These are phyloP conservation scores for Podospora tetraspora DNA, from an alignment of 495 filamentous ascomycete species.

Conservation along the genomic window DNA sequence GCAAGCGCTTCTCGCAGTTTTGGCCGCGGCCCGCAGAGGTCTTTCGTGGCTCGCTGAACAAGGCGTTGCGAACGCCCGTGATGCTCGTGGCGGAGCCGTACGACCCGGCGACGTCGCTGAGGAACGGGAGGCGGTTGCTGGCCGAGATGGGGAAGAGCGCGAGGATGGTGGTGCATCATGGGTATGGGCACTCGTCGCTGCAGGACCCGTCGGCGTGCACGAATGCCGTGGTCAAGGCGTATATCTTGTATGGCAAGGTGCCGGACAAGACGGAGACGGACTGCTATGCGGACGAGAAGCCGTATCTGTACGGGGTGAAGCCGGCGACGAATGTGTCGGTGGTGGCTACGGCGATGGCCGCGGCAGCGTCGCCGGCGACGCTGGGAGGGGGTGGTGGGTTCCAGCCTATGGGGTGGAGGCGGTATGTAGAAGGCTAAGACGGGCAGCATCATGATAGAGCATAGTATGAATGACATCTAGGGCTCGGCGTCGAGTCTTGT, in stretches of 20 bases:
- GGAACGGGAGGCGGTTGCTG: constrained; percentile 38
- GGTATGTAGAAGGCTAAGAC: not conserved
- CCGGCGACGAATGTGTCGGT: constrained; percentile 1
- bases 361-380: not conserved
- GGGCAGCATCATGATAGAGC: not conserved
- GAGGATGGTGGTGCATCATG: constrained; percentile 41
- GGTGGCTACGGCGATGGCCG: not conserved
- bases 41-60: constrained; percentile 39
- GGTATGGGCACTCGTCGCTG: constrained; percentile 43
- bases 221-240: constrained; percentile 32
- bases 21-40: constrained; percentile 43
- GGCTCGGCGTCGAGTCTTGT: not conserved
- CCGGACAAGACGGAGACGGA: constrained; percentile 35
- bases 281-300: constrained; percentile 42
- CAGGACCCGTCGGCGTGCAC: constrained; percentile 41
- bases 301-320: constrained; percentile 34
- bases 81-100: constrained; percentile 44
- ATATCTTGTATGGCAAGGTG: constrained; percentile 34
- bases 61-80: constrained; percentile 38
- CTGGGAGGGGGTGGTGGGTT: not conserved
- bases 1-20: constrained; percentile 36
- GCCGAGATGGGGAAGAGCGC: constrained; percentile 43
- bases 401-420: not conserved
- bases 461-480: not conserved
- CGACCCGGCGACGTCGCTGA: constrained; percentile 44